Base-by-base conservation (phyloP, 352 stramenopile species). In the Phytophthora brassicae region DNA sequence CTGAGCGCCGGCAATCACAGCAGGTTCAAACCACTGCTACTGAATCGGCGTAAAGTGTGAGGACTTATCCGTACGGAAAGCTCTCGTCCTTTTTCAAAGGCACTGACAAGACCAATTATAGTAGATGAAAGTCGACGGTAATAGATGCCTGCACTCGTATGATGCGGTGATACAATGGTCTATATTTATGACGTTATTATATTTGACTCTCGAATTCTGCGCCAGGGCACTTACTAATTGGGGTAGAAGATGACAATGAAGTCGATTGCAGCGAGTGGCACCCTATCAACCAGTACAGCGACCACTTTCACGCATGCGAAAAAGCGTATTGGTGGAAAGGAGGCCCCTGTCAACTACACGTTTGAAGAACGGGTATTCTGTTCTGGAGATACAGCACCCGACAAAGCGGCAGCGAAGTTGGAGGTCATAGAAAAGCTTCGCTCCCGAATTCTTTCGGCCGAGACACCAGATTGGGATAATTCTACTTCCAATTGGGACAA, bases 301-400 rank as follows among this genome's bases (percentile, higher is more conserved):
- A 46, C 29, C 20, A 56, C 7, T 16, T 60, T 64, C 22, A 60
- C 82, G 38, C 73, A 79, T 12, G 56, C 84, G 8, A 81, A 79
- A 58, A 90, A 90, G 60, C 71, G 82, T 46, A 87, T 94, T 31
- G 85, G 85, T 19, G 69, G 77, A 14, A 77, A 72, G 35, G 69
- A 72, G 42, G 77, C 82, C 6, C 84, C 82, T 0, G 42, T 91
- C 8, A 90, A 85, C 53, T 94, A 92, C 60, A 79, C 72, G 4
- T 82, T 86, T 44, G 67, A 81, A 6, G 86, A 95, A 55, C 76
- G 79, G 9, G 84, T 92, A 14, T 95, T 94, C 42, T 79, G 77
- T 55, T 59, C 66, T 17, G 67, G 70, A 33, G 83, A 91, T 65
- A 91, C 81, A 6, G 72, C 84, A 1, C 46, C 64, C 0, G 68